Evolutionary conservation across 140 eudicot genomes (phyloP), one percentile per base, ranked within the genome.

Genomic region (Anethum foeniculum): DNA sequence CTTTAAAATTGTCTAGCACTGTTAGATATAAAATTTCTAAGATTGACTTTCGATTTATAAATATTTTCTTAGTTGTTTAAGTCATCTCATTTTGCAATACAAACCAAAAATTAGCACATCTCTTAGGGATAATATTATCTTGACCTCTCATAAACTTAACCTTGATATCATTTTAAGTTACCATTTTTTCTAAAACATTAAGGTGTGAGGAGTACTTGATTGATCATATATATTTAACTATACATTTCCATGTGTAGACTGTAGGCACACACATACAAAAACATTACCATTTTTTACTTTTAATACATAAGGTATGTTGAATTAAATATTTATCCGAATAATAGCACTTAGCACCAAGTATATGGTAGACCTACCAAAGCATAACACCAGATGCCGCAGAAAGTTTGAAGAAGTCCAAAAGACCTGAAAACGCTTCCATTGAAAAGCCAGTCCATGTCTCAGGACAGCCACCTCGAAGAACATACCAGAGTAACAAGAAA

Each of bases 391-490:
- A 71, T 16, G 76, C 76, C 14, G 18, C 76, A 19, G 76, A 39
- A 18, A 71, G 76, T 34, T 71, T 67, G 6, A 67, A 32, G 43
- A 67, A 67, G 10, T 67, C 74, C 74, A 41, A 67, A 12, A 67
- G 41, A 67, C 74, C 74, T 7, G 43, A 67, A 67, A 67, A 67
- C 23, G 74, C 74, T 67, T 67, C 74, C 39, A 67, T 3, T 67
- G 74, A 67, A 18, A 30, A 67, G 16, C 74, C 74, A 6, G 74
- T 28, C 74, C 74, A 67, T 28, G 74, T 28, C 39, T 28, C 43
- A 14, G 88, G 88, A 68, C 88, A 85, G 8, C 88, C 88, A 46
- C 88, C 88, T 32, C 73, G 52, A 8, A 79, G 30, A 39, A 39
- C 36, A 56, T 85, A 85, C 14, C 47, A 7, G 4, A 82, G 41